These are phyloP conservation scores for Tricharina praecox DNA, from an alignment of 495 filamentous ascomycete species.

Conservation along the genomic window DNA sequence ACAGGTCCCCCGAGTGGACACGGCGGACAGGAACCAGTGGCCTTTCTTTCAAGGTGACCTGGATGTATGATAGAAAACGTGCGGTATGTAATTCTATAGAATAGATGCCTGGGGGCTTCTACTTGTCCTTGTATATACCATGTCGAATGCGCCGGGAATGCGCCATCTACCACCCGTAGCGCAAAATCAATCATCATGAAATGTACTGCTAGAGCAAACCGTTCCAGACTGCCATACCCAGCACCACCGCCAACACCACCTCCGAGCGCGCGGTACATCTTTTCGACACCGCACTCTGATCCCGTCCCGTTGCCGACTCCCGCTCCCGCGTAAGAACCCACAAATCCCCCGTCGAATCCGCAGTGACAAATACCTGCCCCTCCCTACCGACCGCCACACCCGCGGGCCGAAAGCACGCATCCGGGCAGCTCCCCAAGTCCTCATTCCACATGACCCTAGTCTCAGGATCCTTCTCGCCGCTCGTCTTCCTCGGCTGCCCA, in stretches of 20 bases:
- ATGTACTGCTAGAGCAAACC: constrained; percentile 28
- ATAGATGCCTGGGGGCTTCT: too few species aligned
- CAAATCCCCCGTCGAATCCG: constrained; percentile 42
- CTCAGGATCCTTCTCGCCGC: constrained; percentile 30
- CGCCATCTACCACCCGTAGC: too few species aligned
- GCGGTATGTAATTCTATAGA: too few species aligned
- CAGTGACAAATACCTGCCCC: constrained; percentile 39
- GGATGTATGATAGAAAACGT: too few species aligned
- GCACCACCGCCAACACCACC: background rate
- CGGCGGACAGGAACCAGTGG: too few species aligned
- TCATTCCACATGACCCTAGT: constrained; percentile 36
- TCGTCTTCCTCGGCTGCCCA: constrained; percentile 30
- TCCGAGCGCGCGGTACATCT: background rate
- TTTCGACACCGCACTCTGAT: background rate
- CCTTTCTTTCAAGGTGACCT: too few species aligned
- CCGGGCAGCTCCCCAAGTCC: constrained; percentile 32
- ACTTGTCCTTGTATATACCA: too few species aligned
- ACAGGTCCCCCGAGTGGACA: too few species aligned
- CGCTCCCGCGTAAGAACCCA: constrained; percentile 31
- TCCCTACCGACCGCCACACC: constrained; percentile 35
- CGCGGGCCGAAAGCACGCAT: constrained; percentile 39
- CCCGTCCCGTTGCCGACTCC: background rate
- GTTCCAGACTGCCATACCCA: background rate
- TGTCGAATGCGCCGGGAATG: too few species aligned
- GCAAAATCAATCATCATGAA: too few species aligned